phyloP scores from a whole-genome alignment of 305 asterid species.

The Caryopteris hybrid region DNA sequence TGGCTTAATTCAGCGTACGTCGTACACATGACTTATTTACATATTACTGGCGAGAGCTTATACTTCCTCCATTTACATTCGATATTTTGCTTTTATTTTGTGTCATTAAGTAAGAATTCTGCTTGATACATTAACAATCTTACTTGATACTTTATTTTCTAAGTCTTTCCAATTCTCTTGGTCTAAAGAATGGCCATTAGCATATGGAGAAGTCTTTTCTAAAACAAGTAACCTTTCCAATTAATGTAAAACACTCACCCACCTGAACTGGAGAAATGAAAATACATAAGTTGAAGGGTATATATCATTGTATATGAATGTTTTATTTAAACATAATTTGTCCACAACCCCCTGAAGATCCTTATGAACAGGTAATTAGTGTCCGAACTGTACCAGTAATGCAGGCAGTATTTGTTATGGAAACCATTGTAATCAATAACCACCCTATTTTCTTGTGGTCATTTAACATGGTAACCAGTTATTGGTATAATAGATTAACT shows the following conservation, averaged over 20 bases:
- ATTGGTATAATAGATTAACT: background rate
- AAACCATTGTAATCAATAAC: slow-evolving; percentile 1
- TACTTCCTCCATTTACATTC: slow-evolving; percentile 9
- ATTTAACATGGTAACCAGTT: background rate
- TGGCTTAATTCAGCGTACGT: slow-evolving; percentile 97
- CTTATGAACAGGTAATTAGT: background rate
- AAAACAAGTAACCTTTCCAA: background rate
- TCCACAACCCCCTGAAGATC: background rate
- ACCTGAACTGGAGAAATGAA: background rate
- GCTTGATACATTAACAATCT: background rate
- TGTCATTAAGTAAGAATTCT: background rate
- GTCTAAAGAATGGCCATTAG: background rate
- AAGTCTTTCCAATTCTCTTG: slow-evolving; percentile 1
- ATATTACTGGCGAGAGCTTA: slow-evolving; percentile 1
- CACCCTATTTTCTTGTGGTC: slow-evolving; percentile 2
- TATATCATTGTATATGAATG: background rate
- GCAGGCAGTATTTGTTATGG: background rate
- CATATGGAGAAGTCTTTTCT: background rate
- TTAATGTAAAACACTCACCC: background rate
- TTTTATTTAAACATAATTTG: background rate
- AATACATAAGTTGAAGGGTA: background rate
- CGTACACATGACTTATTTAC: slow-evolving; percentile 26
- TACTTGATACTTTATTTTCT: background rate
- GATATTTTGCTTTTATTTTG: background rate
- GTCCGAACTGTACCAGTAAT: background rate